These are phyloP conservation scores for Paramyrothecium roridum DNA, from an alignment of 2,329 filamentous ascomycete species.

Conservation along the genomic window DNA sequence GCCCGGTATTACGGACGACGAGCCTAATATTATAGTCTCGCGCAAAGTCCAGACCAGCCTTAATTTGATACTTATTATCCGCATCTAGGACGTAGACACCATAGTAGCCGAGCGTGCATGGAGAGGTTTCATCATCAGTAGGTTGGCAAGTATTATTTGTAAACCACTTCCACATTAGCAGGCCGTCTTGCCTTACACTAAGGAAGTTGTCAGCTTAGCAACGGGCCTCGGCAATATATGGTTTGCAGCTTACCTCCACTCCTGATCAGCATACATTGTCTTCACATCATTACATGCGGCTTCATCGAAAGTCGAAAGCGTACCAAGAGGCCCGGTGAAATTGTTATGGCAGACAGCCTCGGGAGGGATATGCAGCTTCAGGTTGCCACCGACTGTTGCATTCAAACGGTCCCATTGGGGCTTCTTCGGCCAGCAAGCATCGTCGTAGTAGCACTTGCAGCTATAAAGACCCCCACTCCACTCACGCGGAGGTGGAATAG, in stretches of 20 bases:
- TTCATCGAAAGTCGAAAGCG: constrained; percentile 30
- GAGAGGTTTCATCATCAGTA: constrained; percentile 25
- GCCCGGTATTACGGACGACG: constrained; percentile 54
- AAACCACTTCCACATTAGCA: constrained; percentile 38
- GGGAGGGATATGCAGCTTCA: constrained; percentile 24
- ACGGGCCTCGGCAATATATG: background rate
- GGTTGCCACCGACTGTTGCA: constrained; percentile 30
- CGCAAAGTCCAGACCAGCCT: constrained; percentile 30
- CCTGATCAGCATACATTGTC: constrained; percentile 25
- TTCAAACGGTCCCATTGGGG: constrained; percentile 26
- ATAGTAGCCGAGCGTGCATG: constrained; percentile 37
- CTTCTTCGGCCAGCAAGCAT: constrained; percentile 25
- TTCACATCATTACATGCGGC: constrained; percentile 26
- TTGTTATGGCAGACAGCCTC: constrained; percentile 31
- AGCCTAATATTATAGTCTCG: constrained; percentile 45
- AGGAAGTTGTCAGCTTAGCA: background rate
- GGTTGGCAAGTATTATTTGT: constrained; percentile 26
- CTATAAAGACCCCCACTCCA: constrained; percentile 23
- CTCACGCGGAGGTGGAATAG: background rate
- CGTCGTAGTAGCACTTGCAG: constrained; percentile 27
- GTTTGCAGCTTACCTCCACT: constrained; percentile 30
- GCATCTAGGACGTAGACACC: constrained; percentile 25
- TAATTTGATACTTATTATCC: constrained; percentile 6
- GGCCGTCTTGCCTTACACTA: constrained; percentile 22
- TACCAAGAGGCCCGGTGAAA: constrained; percentile 33